Evolutionary conservation across 2,329 filamentous ascomycete species (phyloP).

Genomic region (Westerdykella aurantiaca): DNA sequence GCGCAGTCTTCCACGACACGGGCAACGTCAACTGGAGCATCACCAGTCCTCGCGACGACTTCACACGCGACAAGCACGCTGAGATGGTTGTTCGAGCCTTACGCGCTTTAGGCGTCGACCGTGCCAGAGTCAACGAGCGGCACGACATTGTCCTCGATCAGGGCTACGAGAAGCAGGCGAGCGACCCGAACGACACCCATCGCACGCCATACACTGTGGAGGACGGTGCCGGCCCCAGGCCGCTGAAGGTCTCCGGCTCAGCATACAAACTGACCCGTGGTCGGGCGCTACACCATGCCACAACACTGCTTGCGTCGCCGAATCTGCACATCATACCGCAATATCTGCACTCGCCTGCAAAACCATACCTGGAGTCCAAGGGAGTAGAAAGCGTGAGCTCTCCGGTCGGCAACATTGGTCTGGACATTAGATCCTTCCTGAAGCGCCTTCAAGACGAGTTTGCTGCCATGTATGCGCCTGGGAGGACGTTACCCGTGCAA

Average conservation of each 20-base stretch:
- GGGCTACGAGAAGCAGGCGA: constrained; percentile 21
- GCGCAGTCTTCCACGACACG: constrained; percentile 86
- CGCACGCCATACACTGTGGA: constrained; percentile 39
- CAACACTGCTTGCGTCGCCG: constrained; percentile 72
- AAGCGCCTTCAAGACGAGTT: constrained; percentile 54
- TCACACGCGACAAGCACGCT: constrained; percentile 81
- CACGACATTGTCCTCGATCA: constrained; percentile 85
- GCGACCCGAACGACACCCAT: constrained; percentile 40
- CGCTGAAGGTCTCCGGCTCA: constrained; percentile 80
- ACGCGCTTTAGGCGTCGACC: constrained; percentile 50
- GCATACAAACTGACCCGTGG: constrained; percentile 86
- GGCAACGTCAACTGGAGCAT: constrained; percentile 96
- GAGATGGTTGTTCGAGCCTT: constrained; percentile 90
- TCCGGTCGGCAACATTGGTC: constrained; percentile 69
- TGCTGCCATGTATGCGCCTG: constrained; percentile 55
- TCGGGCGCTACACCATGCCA: constrained; percentile 86
- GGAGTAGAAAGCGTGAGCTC: constrained; percentile 91
- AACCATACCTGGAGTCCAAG: constrained; percentile 67
- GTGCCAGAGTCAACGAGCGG: constrained; percentile 73
- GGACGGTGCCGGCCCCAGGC: constrained; percentile 23
- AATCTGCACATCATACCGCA: constrained; percentile 64
- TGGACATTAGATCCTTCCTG: constrained; percentile 46
- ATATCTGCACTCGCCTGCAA: constrained; percentile 72
- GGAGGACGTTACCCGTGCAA: constrained; percentile 35
- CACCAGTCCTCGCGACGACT: constrained; percentile 69